Evolutionary conservation across 345 rosid species (phyloP).

Genomic region (Psidium guajava): DNA sequence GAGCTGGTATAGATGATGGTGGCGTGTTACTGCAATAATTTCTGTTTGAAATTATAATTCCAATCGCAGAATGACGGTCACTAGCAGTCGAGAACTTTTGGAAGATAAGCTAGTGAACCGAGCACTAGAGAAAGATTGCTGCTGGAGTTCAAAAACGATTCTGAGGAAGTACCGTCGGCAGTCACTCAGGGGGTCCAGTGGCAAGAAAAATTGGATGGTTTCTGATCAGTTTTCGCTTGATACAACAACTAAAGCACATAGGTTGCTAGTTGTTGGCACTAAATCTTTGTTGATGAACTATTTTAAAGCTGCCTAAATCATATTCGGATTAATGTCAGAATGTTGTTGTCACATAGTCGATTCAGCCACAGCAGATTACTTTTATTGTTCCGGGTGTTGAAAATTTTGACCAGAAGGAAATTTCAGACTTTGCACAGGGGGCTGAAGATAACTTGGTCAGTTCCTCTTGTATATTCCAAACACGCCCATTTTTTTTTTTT

Average conservation of each 20-base stretch:
- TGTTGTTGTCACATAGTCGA: constrained; percentile 59
- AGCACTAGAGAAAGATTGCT: constrained; percentile 46
- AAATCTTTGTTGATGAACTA: not conserved
- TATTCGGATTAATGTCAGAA: constrained; percentile 37
- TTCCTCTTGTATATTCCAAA: too few species aligned
- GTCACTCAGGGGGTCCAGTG: constrained; percentile 84
- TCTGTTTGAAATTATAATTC: not conserved
- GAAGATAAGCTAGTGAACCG: constrained; percentile 55
- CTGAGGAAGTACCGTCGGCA: constrained; percentile 66
- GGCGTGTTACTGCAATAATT: not conserved
- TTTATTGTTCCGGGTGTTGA: constrained; percentile 73
- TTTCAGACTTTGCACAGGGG: constrained; percentile 50
- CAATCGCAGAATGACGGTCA: constrained; percentile 40
- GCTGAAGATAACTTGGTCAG: constrained; percentile 80
- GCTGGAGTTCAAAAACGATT: constrained; percentile 84
- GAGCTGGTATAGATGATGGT: not conserved
- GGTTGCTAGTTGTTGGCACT: constrained; percentile 36
- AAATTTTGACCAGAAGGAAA: constrained; percentile 54
- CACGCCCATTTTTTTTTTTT: too few species aligned
- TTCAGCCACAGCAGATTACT: constrained; percentile 84
- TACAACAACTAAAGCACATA: constrained; percentile 21
- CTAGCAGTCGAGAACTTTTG: constrained; percentile 57
- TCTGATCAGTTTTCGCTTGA: constrained; percentile 78
- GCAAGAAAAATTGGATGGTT: constrained; percentile 99
- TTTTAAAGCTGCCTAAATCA: not conserved